A percentile compares a stretch with the other conserved stretches of the same genome.
Evolutionary conservation across 495 filamentous ascomycete species (phyloP).

Genomic region (Amorphotheca resinae): DNA sequence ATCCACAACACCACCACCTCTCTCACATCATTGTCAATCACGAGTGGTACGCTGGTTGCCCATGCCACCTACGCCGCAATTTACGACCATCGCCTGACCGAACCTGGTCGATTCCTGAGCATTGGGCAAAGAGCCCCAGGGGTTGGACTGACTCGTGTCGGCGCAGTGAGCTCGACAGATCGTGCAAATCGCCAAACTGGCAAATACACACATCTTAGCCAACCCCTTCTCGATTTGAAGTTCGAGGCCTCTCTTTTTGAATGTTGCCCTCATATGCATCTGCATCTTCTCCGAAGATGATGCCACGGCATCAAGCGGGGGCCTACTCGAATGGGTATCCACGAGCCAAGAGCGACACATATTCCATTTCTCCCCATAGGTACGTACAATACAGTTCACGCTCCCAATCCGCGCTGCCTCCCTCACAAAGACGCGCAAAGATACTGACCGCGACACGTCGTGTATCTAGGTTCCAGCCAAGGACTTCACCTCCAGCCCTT

Average conservation of each 20-base stretch:
- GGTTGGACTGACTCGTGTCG: conserved; percentile 7
- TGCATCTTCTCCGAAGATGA: conserved; percentile 31
- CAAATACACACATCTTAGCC: too few species aligned
- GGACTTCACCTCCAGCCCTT: conserved; percentile 55
- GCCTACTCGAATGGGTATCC: conserved; percentile 70
- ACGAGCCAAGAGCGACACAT: conserved; percentile 42
- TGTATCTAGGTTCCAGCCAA: conserved; percentile 65
- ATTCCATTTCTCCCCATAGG: conserved; percentile 86
- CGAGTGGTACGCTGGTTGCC: too few species aligned
- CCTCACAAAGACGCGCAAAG: neutral
- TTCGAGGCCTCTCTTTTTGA: neutral
- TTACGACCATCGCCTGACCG: too few species aligned
- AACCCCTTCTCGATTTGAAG: too few species aligned
- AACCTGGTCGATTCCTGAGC: neutral
- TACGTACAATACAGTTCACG: conserved; percentile 27
- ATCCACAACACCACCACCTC: too few species aligned
- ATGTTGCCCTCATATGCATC: conserved; percentile 6
- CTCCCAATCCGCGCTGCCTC: neutral
- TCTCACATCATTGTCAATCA: too few species aligned
- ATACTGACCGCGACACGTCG: neutral
- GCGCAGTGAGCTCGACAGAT: neutral
- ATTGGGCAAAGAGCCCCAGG: conserved; percentile 15
- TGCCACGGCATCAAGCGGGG: conserved; percentile 44
- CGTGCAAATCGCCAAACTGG: conserved; percentile 8
- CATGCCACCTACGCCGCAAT: too few species aligned